Percentiles rank a stretch among this genome's conserved stretches.
phyloP scores from a whole-genome alignment of 768 basidiomycete species.

The Suillus alpinus region DNA sequence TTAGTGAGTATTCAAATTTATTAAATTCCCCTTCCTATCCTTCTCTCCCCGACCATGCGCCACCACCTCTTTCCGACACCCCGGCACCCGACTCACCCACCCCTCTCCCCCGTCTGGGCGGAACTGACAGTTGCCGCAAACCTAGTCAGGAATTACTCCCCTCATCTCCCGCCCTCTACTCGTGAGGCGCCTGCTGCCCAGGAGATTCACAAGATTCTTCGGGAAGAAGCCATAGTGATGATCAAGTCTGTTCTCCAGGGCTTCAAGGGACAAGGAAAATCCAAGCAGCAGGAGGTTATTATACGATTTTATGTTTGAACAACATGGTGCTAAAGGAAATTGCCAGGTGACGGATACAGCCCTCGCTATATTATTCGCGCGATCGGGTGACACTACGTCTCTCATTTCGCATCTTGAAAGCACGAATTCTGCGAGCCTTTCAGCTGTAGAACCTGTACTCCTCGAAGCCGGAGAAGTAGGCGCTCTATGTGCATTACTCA shows the following conservation, averaged over 20 bases:
- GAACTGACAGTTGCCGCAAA: conserved; percentile 80
- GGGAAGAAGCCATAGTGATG: conserved; percentile 71
- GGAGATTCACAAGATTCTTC: conserved; percentile 63
- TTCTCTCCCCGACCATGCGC: conserved; percentile 17
- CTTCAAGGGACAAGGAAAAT: conserved; percentile 62
- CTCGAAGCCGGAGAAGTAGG: background rate
- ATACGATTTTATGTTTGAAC: conserved; percentile 58
- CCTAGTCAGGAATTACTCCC: conserved; percentile 91
- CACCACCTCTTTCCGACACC: conserved; percentile 23
- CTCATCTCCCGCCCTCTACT: conserved; percentile 54
- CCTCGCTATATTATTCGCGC: conserved; percentile 27
- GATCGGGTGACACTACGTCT: conserved; percentile 20
- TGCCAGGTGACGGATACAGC: conserved; percentile 49
- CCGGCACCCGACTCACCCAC: conserved; percentile 27
- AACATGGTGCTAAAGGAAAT: conserved; percentile 57
- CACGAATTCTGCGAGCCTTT: background rate
- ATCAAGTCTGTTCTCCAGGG: conserved; percentile 65
- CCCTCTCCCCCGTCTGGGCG: conserved; percentile 44
- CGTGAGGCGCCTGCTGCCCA: conserved; percentile 66
- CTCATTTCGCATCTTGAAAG: conserved; percentile 12
- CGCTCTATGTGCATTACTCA: background rate
- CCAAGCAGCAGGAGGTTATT: conserved; percentile 49
- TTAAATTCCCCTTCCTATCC: conserved; percentile 19
- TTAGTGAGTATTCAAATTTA: conserved; percentile 62
- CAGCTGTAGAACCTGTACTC: background rate